Conservation (phyloP, 2,329 filamentous ascomycete genomes). For the Akanthomyces dipterigenus region DNA sequence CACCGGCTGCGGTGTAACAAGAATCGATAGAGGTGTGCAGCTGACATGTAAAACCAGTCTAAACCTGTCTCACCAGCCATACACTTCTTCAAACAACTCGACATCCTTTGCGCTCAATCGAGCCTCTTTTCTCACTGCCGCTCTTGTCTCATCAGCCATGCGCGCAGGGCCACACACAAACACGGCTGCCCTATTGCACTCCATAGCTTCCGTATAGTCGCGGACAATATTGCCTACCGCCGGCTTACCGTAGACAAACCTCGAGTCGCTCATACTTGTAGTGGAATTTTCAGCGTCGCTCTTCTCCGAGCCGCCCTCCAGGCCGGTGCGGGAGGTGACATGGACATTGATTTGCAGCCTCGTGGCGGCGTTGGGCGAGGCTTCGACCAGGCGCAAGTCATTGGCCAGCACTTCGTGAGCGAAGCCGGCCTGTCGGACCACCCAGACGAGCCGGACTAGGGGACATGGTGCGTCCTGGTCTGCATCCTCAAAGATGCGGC, state of each 20-base stretch:
- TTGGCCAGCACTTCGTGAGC: constrained; percentile 22
- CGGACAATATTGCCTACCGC: constrained; percentile 23
- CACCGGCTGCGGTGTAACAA: background rate
- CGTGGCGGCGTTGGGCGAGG: constrained; percentile 17
- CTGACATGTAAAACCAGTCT: background rate
- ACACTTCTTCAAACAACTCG: constrained; percentile 28
- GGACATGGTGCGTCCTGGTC: constrained; percentile 9
- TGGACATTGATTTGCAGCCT: constrained; percentile 21
- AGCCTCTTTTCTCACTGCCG: constrained; percentile 22
- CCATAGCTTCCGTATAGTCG: constrained; percentile 17
- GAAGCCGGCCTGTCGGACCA: constrained; percentile 25
- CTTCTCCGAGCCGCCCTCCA: background rate
- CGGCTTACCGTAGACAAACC: constrained; percentile 19
- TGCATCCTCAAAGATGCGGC: constrained; percentile 18
- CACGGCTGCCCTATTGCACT: constrained; percentile 22
- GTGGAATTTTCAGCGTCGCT: constrained; percentile 8
- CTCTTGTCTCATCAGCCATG: constrained; percentile 30
- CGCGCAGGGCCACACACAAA: constrained; percentile 30
- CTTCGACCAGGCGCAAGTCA: constrained; percentile 20
- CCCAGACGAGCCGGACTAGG: constrained; percentile 26
- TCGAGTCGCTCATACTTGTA: background rate
- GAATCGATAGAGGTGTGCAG: background rate
- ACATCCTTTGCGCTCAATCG: constrained; percentile 15
- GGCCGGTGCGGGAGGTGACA: constrained; percentile 14
- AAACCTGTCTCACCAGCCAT: constrained; percentile 21